Evolutionary conservation across 495 filamentous ascomycete species (phyloP).

Genomic region (Neurospora pannonica): DNA sequence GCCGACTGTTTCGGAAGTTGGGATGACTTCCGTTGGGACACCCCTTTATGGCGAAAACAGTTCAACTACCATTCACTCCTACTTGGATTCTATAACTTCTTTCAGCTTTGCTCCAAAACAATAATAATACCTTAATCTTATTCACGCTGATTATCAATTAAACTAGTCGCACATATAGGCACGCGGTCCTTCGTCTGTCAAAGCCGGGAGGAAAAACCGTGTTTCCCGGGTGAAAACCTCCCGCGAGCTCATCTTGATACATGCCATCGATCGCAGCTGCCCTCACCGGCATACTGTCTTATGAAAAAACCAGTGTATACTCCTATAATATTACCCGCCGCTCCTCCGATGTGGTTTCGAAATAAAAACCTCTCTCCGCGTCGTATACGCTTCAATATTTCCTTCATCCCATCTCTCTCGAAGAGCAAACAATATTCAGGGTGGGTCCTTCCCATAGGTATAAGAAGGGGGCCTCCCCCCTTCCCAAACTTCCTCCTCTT

Average conservation of each 20-base stretch:
- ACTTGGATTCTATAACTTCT: background rate
- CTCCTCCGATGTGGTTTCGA: background rate
- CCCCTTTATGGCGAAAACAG: background rate
- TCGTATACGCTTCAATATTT: background rate
- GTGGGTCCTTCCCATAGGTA: background rate
- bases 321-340: too few relatives aligned
- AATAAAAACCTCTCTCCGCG: background rate
- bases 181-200: background rate
- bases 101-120: background rate
- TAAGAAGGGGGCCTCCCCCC: background rate
- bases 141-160: background rate
- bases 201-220: background rate
- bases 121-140: background rate
- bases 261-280: background rate
- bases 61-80: background rate
- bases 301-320: too few relatives aligned
- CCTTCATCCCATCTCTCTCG: background rate
- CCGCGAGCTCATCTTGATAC: background rate
- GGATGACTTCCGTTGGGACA: background rate
- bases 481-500: background rate
- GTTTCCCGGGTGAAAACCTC: background rate
- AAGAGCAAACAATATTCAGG: background rate
- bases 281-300: too few relatives aligned
- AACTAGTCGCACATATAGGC: background rate
- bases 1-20: background rate